phyloP scores from a whole-genome alignment of 208 protist species.

The Leishmania tropica region DNA sequence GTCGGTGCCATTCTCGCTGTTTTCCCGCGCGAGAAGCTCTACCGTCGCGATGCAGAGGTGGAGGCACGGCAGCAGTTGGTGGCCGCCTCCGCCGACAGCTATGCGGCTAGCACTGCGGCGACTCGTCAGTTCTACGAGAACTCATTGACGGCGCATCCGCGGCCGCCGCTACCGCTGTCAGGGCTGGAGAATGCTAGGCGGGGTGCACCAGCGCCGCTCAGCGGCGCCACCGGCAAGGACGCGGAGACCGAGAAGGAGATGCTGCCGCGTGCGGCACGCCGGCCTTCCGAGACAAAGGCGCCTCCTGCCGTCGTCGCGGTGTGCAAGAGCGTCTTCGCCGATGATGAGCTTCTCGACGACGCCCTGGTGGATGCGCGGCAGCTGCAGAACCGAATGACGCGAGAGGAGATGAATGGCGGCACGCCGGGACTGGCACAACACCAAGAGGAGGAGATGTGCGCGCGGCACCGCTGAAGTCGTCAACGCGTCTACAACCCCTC shows the following conservation, averaged over 20 bases:
- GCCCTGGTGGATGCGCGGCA: not conserved
- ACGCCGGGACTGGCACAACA: constrained; percentile 15
- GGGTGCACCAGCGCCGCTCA: not conserved
- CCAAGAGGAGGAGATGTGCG: constrained; percentile 1
- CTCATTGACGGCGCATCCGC: not conserved
- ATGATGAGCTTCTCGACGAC: constrained; percentile 10
- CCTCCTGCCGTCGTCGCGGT: not conserved
- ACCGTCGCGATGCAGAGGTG: constrained; percentile 47
- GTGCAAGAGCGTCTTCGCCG: constrained; percentile 10
- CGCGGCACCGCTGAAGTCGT: not conserved
- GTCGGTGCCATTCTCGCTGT: constrained; percentile 47
- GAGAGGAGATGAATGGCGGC: constrained; percentile 13
- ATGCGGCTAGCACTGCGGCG: not conserved
- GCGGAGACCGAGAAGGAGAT: not conserved
- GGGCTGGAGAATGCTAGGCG: too few relatives aligned
- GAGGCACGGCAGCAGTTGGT: constrained; percentile 14
- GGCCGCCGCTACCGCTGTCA: not conserved
- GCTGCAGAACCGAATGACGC: not conserved
- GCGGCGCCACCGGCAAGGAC: not conserved
- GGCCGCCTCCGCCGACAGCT: not conserved
- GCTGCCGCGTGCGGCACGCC: not conserved
- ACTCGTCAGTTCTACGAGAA: not conserved
- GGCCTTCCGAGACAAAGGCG: not conserved
- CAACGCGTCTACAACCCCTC: not conserved
- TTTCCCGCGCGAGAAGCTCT: constrained; percentile 55